Percentiles rank a stretch among this genome's conserved stretches.
These are phyloP conservation scores for Pyrenochaeta sp. DNA, from an alignment of 2,329 filamentous ascomycete genomes.

Conservation along the genomic window DNA sequence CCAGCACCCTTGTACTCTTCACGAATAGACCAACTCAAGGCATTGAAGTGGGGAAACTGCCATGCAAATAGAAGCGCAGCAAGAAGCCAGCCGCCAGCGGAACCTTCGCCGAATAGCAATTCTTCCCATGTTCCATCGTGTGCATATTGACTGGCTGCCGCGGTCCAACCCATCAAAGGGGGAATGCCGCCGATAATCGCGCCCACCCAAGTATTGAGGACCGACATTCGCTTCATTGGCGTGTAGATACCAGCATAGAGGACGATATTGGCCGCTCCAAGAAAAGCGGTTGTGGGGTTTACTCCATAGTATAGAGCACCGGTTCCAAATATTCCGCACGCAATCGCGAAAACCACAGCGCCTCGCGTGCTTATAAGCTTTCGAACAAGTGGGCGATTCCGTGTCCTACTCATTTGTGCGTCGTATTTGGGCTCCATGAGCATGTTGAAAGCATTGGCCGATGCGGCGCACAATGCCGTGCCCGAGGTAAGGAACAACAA, in stretches of 20 bases:
- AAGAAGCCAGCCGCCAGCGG: slow-evolving; percentile 85
- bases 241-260: slow-evolving; percentile 95
- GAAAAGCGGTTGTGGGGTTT: slow-evolving; percentile 88
- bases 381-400: slow-evolving; percentile 87
- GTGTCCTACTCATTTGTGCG: slow-evolving; percentile 90
- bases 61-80: slow-evolving; percentile 87
- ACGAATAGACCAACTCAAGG: slow-evolving; percentile 84
- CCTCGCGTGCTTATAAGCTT: slow-evolving; percentile 74
- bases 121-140: slow-evolving; percentile 71
- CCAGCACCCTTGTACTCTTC: slow-evolving; percentile 82
- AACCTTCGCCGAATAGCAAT: slow-evolving; percentile 73
- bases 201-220: slow-evolving; percentile 93
- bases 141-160: slow-evolving; percentile 87
- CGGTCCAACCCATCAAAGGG: slow-evolving; percentile 97
- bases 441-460: slow-evolving; percentile 97
- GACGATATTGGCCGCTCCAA: slow-evolving; percentile 84
- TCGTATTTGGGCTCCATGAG: slow-evolving; percentile 91
- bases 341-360: slow-evolving; percentile 80
- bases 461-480: slow-evolving; percentile 86
- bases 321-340: slow-evolving; percentile 73
- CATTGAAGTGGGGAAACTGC: slow-evolving; percentile 99
- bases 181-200: slow-evolving; percentile 93
- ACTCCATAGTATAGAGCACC: slow-evolving; percentile 84
- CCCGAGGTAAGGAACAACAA: slow-evolving; percentile 90
- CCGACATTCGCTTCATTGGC: slow-evolving; percentile 85